Conservation (phyloP, 441 rosid genomes). For the Corymbia calophylla region DNA sequence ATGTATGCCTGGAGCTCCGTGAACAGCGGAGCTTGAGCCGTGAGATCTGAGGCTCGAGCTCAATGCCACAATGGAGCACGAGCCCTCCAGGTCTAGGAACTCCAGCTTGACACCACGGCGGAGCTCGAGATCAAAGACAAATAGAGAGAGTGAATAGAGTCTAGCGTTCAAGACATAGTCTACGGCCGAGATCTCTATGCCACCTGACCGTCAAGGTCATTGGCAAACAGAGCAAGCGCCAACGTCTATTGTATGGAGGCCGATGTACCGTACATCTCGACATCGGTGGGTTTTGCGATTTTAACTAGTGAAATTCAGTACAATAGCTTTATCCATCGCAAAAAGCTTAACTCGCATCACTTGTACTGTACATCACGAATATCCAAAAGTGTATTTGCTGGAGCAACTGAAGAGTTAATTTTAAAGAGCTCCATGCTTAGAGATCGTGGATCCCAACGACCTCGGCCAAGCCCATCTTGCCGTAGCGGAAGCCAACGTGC, state of each 20-base stretch:
- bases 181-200: not conserved
- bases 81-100: not conserved
- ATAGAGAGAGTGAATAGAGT: not conserved
- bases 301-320: not conserved
- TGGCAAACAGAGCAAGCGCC: not conserved
- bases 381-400: not conserved
- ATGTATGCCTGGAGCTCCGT: not conserved
- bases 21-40: no score
- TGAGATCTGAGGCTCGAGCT: not conserved
- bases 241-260: not conserved
- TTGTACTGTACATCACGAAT: not conserved
- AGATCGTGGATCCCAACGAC: not conserved
- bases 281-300: not conserved
- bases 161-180: not conserved
- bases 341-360: not conserved
- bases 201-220: not conserved
- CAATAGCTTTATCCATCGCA: not conserved
- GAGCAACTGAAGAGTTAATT: not conserved
- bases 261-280: not conserved
- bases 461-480: not conserved
- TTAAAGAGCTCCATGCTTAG: not conserved
- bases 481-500: accelerated
- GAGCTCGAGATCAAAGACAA: not conserved
- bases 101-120: not conserved
- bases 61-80: not conserved